Evolutionary conservation across 2,329 filamentous ascomycete genomes (phyloP).

Genomic region (Xylariomycetidae sp.): DNA sequence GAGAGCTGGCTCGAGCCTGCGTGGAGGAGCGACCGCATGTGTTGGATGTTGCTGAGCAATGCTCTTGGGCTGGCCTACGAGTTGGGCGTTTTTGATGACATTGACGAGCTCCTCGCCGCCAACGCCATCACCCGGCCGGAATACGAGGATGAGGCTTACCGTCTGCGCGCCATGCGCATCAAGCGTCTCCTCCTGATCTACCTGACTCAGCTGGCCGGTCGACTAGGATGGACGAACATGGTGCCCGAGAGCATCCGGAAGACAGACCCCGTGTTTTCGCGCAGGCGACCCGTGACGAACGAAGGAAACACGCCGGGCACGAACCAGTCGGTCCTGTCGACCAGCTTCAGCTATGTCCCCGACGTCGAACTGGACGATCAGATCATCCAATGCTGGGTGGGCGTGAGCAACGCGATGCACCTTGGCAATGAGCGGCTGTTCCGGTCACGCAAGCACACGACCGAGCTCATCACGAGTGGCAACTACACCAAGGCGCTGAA

Average conservation of each 20-base stretch:
- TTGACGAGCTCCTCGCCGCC: constrained; percentile 62
- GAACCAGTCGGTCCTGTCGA: constrained; percentile 48
- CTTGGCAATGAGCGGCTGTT: constrained; percentile 85
- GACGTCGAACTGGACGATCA: constrained; percentile 62
- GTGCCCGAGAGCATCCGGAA: constrained; percentile 63
- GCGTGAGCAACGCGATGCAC: constrained; percentile 89
- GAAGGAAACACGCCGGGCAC: constrained; percentile 58
- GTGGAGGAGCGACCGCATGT: constrained; percentile 92
- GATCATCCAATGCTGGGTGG: constrained; percentile 84
- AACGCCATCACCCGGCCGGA: constrained; percentile 55
- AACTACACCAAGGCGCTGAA: constrained; percentile 76
- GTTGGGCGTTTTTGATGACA: constrained; percentile 89
- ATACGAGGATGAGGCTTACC: constrained; percentile 70
- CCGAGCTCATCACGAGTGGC: constrained; percentile 79
- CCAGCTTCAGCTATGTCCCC: constrained; percentile 59
- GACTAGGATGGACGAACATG: constrained; percentile 91
- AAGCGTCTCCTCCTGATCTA: constrained; percentile 86
- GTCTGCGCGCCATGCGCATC: constrained; percentile 72
- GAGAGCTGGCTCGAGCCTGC: constrained; percentile 96
- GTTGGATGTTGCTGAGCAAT: constrained; percentile 93
- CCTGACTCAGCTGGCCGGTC: constrained; percentile 85
- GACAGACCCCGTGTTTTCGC: constrained; percentile 49
- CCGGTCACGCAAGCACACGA: constrained; percentile 78
- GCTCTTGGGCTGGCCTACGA: constrained; percentile 88
- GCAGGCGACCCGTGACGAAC: constrained; percentile 42